Percentiles rank a stretch among this genome's conserved stretches.
Conservation (phyloP, 768 basidiomycete genomes). For the Leccinum disarticulatum region DNA sequence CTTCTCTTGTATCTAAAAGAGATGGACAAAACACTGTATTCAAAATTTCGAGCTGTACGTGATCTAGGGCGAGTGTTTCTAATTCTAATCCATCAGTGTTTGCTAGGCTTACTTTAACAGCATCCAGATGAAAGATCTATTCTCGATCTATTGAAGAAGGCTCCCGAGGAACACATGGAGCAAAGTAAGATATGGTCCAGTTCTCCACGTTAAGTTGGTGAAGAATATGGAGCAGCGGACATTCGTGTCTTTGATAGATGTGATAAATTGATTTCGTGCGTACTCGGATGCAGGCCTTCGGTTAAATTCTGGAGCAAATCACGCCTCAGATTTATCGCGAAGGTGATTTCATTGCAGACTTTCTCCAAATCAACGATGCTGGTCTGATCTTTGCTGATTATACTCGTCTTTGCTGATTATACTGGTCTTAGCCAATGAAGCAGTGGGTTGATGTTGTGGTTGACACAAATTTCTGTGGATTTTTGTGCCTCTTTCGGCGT, state of each 20-base stretch:
- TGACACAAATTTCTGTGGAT: slow-evolving; percentile 64
- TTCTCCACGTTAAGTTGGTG: slow-evolving; percentile 38
- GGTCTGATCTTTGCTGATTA: slow-evolving; percentile 96
- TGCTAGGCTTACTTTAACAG: slow-evolving; percentile 89
- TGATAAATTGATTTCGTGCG: not conserved
- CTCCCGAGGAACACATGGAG: slow-evolving; percentile 70
- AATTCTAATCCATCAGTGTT: slow-evolving; percentile 4
- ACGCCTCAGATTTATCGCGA: slow-evolving; percentile 74
- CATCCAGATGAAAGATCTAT: slow-evolving; percentile 73
- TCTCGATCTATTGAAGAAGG: slow-evolving; percentile 68
- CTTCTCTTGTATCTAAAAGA: slow-evolving; percentile 92
- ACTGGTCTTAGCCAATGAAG: slow-evolving; percentile 70
- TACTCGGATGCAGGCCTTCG: slow-evolving; percentile 58
- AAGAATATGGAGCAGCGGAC: slow-evolving; percentile 69
- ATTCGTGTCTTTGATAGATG: slow-evolving; percentile 39
- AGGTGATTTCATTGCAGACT: slow-evolving; percentile 86
- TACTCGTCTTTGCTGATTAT: slow-evolving; percentile 57
- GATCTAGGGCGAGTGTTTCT: not conserved
- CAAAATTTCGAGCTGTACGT: slow-evolving; percentile 85
- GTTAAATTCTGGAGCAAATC: slow-evolving; percentile 72
- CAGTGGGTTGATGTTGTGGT: slow-evolving; percentile 75
- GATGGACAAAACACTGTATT: slow-evolving; percentile 90
- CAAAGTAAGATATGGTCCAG: slow-evolving; percentile 47
- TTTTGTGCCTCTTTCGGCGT: not conserved
- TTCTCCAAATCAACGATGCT: slow-evolving; percentile 87